Evolutionary conservation across 352 stramenopile genomes (phyloP).

Genomic region (Plasmopara viticola): DNA sequence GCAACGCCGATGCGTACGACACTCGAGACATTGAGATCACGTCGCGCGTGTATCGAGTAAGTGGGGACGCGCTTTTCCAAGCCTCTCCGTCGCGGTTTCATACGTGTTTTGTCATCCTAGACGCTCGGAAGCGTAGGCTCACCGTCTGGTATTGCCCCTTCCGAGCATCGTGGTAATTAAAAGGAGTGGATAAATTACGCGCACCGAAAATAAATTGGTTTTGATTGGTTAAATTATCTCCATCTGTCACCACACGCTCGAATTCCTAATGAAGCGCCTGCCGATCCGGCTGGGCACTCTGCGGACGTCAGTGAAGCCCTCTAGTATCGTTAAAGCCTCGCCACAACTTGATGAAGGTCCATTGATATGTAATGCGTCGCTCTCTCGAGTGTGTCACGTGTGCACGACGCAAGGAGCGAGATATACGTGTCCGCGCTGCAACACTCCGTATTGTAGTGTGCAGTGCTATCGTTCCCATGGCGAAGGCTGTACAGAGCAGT

Average conservation of each 20-base stretch:
- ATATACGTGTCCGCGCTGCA: slow-evolving; percentile 84
- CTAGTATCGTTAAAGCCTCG: slow-evolving; percentile 5
- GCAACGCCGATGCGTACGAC: slow-evolving; percentile 13
- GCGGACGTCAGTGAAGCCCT: slow-evolving; percentile 36
- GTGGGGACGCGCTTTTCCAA: slow-evolving; percentile 29
- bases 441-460: slow-evolving; percentile 71
- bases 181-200: slow-evolving; percentile 4
- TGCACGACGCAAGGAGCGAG: slow-evolving; percentile 48
- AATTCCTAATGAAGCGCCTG: slow-evolving; percentile 39
- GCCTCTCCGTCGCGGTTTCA: slow-evolving; percentile 39
- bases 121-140: slow-evolving; percentile 61
- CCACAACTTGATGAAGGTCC: slow-evolving; percentile 4
- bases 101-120: slow-evolving; percentile 64
- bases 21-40: slow-evolving; percentile 44
- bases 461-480: slow-evolving; percentile 71
- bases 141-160: slow-evolving; percentile 55
- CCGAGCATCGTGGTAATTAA: slow-evolving; percentile 41
- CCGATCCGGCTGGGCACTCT: slow-evolving; percentile 55
- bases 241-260: background rate
- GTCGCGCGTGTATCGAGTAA: slow-evolving; percentile 47
- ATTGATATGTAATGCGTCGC: slow-evolving; percentile 21
- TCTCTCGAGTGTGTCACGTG: slow-evolving; percentile 57
- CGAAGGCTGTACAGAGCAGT: slow-evolving; percentile 64
- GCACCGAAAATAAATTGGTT: no score
- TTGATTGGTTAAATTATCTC: slow-evolving; percentile 22